Conservation (phyloP, 2,329 filamentous ascomycete genomes). For the Apiospora phragmitis region DNA sequence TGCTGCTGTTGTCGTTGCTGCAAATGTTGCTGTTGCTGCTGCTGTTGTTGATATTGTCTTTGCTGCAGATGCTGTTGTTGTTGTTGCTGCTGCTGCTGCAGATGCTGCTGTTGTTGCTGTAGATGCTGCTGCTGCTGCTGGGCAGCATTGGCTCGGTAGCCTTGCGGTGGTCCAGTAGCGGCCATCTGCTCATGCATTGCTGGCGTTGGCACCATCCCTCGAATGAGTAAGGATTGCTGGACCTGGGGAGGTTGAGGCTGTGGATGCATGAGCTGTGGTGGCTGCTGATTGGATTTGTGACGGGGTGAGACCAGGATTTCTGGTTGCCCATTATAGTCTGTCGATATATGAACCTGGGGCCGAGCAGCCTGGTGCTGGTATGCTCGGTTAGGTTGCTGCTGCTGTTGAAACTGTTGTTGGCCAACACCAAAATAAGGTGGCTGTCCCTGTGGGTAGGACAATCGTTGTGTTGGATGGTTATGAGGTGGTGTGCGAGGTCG, state of each 20-base stretch:
- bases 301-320: constrained; percentile 20
- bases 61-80: constrained; percentile 20
- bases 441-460: constrained; percentile 37
- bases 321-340: constrained; percentile 21
- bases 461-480: constrained; percentile 49
- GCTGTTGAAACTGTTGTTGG: background rate
- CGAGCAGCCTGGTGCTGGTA: constrained; percentile 26
- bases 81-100: background rate
- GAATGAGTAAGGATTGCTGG: constrained; percentile 52
- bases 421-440: constrained; percentile 1
- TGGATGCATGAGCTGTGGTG: constrained; percentile 41
- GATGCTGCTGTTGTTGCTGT: background rate
- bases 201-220: constrained; percentile 37
- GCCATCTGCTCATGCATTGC: constrained; percentile 29
- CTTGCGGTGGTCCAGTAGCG: background rate
- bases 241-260: constrained; percentile 58
- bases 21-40: constrained; percentile 13
- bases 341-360: constrained; percentile 26
- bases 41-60: constrained; percentile 19
- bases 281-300: constrained; percentile 31
- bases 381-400: background rate
- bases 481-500: constrained; percentile 61
- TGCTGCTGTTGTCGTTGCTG: constrained; percentile 22
- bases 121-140: constrained; percentile 3
- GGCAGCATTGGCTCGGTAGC: constrained; percentile 12